Evolutionary conservation across 331 rosid genomes (phyloP).

Genomic region (Malus hybrid): DNA sequence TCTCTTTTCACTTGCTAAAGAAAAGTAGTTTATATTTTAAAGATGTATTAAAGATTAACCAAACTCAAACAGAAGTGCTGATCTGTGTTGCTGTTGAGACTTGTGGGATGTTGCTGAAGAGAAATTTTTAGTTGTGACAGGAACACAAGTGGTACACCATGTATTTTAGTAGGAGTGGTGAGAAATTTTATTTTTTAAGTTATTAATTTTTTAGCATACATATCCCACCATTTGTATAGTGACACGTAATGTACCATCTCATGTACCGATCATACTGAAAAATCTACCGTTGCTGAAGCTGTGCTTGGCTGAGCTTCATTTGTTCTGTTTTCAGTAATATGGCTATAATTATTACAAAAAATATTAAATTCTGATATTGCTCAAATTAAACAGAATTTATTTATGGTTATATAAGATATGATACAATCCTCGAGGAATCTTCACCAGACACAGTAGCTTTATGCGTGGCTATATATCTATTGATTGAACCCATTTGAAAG

Average conservation of each 20-base stretch:
- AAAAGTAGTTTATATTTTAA: not conserved
- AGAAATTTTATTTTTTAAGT: too few species aligned
- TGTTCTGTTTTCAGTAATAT: not conserved
- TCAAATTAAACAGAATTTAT: not conserved
- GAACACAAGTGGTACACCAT: too few species aligned
- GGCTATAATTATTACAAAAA: not conserved
- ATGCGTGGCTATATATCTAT: not conserved
- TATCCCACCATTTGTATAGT: too few species aligned
- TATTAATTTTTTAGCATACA: too few species aligned
- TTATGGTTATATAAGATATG: not conserved
- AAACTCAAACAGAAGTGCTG: not conserved
- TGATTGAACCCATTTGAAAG: constrained; percentile 9
- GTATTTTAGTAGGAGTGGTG: too few species aligned
- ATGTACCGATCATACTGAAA: too few species aligned
- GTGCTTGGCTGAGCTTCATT: not conserved
- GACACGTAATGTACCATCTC: too few species aligned
- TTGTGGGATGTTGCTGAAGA: not conserved
- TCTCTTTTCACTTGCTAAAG: too few species aligned
- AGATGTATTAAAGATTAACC: not conserved
- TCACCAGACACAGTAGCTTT: not conserved
- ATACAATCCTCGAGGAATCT: constrained; percentile 12
- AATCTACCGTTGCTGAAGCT: not conserved
- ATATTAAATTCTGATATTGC: not conserved
- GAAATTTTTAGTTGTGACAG: too few species aligned
- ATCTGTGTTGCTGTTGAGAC: not conserved